Conservation (phyloP, 2,329 filamentous ascomycete species). For the Pseudohalonectria lignicola region DNA sequence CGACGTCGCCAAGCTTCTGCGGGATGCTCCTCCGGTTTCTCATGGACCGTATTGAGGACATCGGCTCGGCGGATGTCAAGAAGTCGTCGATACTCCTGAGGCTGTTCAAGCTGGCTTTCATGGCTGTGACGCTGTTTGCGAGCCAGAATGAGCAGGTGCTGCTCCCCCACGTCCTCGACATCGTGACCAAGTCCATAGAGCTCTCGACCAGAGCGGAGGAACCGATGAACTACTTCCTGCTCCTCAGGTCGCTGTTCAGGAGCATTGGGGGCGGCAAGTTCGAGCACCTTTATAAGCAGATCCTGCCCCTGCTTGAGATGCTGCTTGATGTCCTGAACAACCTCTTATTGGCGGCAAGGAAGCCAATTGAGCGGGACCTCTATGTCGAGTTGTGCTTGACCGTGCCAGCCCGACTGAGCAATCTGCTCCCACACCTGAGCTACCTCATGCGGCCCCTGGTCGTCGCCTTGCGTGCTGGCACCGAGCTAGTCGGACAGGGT, state of each 20-base stretch:
- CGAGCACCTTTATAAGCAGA: constrained; percentile 96
- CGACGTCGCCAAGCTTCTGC: constrained; percentile 92
- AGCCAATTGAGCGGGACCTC: constrained; percentile 81
- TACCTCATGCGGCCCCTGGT: constrained; percentile 96
- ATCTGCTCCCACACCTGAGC: constrained; percentile 86
- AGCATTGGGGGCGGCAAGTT: constrained; percentile 97
- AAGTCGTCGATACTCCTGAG: constrained; percentile 87
- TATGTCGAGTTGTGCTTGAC: constrained; percentile 97
- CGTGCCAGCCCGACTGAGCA: constrained; percentile 86
- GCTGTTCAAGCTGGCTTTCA: constrained; percentile 96
- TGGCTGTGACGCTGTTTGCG: constrained; percentile 96
- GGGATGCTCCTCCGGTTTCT: constrained; percentile 96
- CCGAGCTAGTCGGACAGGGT: constrained; percentile 89
- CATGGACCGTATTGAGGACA: constrained; percentile 92
- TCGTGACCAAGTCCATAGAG: constrained; percentile 95
- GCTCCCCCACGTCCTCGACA: constrained; percentile 90
- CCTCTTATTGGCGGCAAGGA: constrained; percentile 78
- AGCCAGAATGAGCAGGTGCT: constrained; percentile 92
- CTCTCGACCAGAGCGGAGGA: constrained; percentile 91
- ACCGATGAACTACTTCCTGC: constrained; percentile 96
- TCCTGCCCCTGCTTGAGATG: constrained; percentile 93
- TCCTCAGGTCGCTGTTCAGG: constrained; percentile 83
- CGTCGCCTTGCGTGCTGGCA: constrained; percentile 84
- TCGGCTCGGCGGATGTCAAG: constrained; percentile 82
- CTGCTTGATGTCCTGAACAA: constrained; percentile 95